phyloP scores from a whole-genome alignment of 345 rosid genomes.

The Lepidium aucheri region DNA sequence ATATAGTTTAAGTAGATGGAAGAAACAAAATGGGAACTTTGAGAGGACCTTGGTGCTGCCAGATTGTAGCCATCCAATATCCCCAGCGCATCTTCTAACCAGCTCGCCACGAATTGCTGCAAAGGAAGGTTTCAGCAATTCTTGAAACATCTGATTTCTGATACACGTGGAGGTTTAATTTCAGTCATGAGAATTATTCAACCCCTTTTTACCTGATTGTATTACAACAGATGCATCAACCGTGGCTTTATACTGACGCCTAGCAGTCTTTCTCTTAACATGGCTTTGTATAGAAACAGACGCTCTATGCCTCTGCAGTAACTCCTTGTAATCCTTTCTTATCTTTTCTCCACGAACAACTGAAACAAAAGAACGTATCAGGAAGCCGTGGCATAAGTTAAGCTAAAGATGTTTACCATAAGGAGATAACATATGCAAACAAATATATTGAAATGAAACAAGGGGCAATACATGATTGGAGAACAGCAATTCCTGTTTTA shows the following conservation, averaged over 20 bases:
- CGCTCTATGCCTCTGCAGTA: constrained; percentile 63
- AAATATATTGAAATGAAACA: neutral
- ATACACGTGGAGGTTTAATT: neutral
- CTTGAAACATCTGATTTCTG: neutral
- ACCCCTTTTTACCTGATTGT: constrained; percentile 56
- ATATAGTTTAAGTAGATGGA: neutral
- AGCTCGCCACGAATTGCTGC: constrained; percentile 85
- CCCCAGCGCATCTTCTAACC: constrained; percentile 83
- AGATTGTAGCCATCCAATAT: constrained; percentile 49
- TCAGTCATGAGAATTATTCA: neutral
- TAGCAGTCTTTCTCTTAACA: constrained; percentile 40
- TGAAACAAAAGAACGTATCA: constrained; percentile 25
- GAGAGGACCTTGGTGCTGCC: constrained; percentile 47
- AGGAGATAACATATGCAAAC: neutral
- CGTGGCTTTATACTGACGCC: constrained; percentile 34
- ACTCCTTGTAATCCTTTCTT: constrained; percentile 55
- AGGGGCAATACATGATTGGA: constrained; percentile 66
- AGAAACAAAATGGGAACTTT: neutral
- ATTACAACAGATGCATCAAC: constrained; percentile 51
- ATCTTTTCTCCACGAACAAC: constrained; percentile 69
- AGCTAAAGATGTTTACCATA: neutral
- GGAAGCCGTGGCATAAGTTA: constrained; percentile 8
- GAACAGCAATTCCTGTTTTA: constrained; percentile 34
- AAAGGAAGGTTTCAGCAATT: constrained; percentile 3
- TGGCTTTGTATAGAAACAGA: constrained; percentile 66